Conservation (phyloP, 148 eudicot species). For the Gaultheria prostrata region DNA sequence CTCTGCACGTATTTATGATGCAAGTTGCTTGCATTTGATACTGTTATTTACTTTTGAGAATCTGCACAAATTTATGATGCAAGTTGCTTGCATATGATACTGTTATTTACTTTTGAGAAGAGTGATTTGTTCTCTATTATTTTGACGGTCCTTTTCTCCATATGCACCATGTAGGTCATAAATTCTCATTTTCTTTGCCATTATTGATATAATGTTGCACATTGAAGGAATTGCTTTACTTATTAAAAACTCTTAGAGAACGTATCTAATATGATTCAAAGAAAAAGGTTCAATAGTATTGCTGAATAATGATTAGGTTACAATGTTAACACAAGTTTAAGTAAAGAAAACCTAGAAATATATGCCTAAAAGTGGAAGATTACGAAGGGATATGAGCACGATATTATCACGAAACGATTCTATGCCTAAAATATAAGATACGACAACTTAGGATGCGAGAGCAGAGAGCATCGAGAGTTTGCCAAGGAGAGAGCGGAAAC, state of each 20-base stretch:
- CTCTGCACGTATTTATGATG: background rate
- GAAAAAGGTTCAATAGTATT: no score
- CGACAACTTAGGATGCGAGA: no score
- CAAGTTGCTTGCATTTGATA: constrained; percentile 3
- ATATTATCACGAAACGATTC: no score
- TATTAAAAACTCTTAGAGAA: background rate
- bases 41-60: background rate
- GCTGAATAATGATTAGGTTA: no score
- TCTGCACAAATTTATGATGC: background rate
- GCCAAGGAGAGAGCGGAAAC: no score
- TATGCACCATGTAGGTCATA: background rate
- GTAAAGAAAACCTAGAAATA: no score
- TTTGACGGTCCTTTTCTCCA: background rate
- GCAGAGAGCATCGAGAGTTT: no score
- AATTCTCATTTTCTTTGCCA: background rate
- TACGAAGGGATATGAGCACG: no score
- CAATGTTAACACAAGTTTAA: no score
- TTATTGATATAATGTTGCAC: background rate
- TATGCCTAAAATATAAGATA: no score
- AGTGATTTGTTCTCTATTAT: background rate
- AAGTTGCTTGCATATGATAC: constrained; percentile 3
- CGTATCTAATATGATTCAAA: background rate
- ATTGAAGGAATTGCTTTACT: constrained; percentile 5
- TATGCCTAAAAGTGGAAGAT: no score
- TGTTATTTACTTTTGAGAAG: background rate